phyloP scores from a whole-genome alignment of 164 flowering plant species.

The Vitis labrusca region DNA sequence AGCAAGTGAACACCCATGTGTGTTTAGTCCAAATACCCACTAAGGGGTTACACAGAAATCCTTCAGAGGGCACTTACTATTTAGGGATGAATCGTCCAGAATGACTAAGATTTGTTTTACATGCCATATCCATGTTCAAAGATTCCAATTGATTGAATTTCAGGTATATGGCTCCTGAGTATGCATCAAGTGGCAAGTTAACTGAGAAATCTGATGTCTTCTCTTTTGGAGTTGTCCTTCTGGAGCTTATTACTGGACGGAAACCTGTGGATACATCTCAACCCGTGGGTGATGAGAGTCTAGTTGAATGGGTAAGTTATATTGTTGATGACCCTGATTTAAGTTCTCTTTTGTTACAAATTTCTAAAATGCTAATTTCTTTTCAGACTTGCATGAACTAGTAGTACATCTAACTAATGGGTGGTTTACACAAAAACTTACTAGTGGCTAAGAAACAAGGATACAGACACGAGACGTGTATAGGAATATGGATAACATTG shows the following conservation, averaged over 20 bases:
- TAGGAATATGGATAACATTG: too few species aligned
- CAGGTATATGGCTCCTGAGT: conserved; percentile 88
- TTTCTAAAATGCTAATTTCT: neutral
- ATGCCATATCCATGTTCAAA: neutral
- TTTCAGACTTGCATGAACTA: neutral
- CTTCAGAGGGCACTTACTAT: too few species aligned
- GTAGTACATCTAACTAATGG: neutral
- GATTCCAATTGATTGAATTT: conserved; percentile 12
- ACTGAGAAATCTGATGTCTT: conserved; percentile 83
- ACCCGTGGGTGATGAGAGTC: conserved; percentile 74
- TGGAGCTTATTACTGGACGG: conserved; percentile 80
- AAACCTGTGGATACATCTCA: conserved; percentile 81
- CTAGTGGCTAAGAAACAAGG: too few species aligned
- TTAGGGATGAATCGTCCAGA: too few species aligned
- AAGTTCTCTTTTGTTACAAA: neutral
- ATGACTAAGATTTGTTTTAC: too few species aligned
- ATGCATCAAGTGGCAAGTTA: conserved; percentile 78
- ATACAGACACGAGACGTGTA: too few species aligned
- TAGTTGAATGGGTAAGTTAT: conserved; percentile 75
- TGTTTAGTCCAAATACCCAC: neutral
- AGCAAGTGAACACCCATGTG: too few species aligned
- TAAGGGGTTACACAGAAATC: too few species aligned
- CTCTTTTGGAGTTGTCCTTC: conserved; percentile 81
- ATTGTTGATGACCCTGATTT: conserved; percentile 6
- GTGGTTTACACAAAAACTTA: too few species aligned